Evolutionary conservation across 2,329 filamentous ascomycete species (phyloP).

Genomic region (Scorias spongiosa): DNA sequence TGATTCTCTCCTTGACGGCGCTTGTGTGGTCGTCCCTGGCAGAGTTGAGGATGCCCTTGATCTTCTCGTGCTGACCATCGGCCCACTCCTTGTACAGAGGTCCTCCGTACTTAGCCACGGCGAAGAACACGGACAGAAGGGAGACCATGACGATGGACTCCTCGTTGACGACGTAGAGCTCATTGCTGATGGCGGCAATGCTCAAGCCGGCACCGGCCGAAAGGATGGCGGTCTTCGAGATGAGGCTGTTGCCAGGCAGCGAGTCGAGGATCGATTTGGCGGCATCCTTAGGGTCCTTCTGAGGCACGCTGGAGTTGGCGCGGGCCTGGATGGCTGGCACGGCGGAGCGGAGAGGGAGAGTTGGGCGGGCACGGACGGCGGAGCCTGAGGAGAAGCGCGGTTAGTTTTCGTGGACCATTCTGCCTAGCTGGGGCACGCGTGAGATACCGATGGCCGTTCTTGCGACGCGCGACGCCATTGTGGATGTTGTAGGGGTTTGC

Average conservation of each 20-base stretch:
- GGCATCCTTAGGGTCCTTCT: constrained; percentile 89
- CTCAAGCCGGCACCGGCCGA: constrained; percentile 82
- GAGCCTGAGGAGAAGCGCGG: constrained; percentile 47
- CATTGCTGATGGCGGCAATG: constrained; percentile 94
- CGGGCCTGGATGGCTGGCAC: constrained; percentile 62
- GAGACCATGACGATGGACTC: constrained; percentile 90
- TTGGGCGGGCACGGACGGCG: constrained; percentile 55
- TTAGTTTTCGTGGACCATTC: not conserved
- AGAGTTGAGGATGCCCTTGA: constrained; percentile 87
- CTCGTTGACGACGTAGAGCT: constrained; percentile 99
- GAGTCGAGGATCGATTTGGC: constrained; percentile 89
- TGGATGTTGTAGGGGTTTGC: constrained; percentile 31
- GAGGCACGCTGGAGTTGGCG: constrained; percentile 49
- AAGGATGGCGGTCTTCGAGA: constrained; percentile 94
- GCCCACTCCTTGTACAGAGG: constrained; percentile 90
- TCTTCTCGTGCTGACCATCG: constrained; percentile 73
- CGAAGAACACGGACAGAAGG: constrained; percentile 83
- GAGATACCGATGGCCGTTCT: constrained; percentile 85
- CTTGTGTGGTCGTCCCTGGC: constrained; percentile 88
- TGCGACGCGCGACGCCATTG: constrained; percentile 96
- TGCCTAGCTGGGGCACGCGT: not conserved
- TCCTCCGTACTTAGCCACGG: constrained; percentile 83
- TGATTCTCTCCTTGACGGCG: constrained; percentile 87
- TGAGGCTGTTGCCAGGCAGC: constrained; percentile 77
- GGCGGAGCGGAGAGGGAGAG: constrained; percentile 57